Conservation (phyloP, 192 early-diverging fungal species). For the Coemansia pectinata region DNA sequence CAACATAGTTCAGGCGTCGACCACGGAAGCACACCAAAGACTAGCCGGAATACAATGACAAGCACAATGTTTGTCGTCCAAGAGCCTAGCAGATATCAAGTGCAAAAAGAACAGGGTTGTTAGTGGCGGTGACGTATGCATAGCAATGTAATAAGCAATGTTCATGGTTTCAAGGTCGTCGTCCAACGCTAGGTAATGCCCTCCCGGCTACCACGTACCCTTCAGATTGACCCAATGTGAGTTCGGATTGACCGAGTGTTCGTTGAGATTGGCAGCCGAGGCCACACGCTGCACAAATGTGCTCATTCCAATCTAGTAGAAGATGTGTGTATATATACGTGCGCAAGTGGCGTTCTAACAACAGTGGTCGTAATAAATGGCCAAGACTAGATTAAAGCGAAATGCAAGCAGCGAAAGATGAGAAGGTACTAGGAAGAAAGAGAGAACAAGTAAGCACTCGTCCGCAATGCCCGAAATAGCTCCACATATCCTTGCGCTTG, state of each 20-base stretch:
- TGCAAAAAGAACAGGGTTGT: not conserved
- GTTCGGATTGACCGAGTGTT: slow-evolving; percentile 56
- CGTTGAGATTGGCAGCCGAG: slow-evolving; percentile 55
- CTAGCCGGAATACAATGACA: slow-evolving; percentile 74
- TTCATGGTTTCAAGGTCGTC: not conserved
- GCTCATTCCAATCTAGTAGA: slow-evolving; percentile 22
- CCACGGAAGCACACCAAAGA: slow-evolving; percentile 85
- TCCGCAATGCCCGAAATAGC: not conserved
- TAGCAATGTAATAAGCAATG: not conserved
- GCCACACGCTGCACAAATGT: slow-evolving; percentile 53
- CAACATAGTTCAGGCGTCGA: slow-evolving; percentile 90
- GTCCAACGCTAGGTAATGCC: not conserved
- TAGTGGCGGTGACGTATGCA: not conserved
- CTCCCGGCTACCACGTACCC: slow-evolving; percentile 26
- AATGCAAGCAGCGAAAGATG: not conserved
- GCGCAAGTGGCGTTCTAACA: not conserved
- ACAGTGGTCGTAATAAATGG: not conserved
- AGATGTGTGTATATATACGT: slow-evolving; percentile 3
- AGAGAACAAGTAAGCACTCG: not conserved
- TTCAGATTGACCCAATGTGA: slow-evolving; percentile 61
- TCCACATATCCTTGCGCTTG: not conserved
- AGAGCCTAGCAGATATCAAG: slow-evolving; percentile 64
- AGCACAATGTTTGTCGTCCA: slow-evolving; percentile 88
- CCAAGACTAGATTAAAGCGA: not conserved
- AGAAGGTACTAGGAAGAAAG: not conserved